Evolutionary conservation across 305 asterid genomes (phyloP).

Genomic region (Rubia balearica): DNA sequence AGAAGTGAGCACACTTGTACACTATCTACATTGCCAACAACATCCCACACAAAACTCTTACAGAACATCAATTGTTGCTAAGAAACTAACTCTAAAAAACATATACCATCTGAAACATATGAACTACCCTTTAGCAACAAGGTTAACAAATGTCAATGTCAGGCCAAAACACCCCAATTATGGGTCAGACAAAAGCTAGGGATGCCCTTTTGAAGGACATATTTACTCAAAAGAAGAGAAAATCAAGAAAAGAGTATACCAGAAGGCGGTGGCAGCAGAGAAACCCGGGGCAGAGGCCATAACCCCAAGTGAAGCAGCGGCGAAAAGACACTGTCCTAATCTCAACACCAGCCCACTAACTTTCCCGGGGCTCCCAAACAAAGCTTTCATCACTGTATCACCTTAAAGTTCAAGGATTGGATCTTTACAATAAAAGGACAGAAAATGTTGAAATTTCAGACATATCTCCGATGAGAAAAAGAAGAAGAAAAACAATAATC

Average conservation of each 20-base stretch:
- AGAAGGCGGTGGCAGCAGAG: conserved; percentile 71
- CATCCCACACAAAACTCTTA: neutral
- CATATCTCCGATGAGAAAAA: conserved; percentile 18
- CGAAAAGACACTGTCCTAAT: conserved; percentile 63
- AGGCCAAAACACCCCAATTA: neutral
- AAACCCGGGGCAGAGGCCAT: conserved; percentile 89
- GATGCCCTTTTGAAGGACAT: neutral
- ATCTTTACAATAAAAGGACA: conserved; percentile 20
- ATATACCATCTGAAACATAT: neutral
- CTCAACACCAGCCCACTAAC: conserved; percentile 78
- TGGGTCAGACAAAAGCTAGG: neutral
- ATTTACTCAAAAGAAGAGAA: neutral
- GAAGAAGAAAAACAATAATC: conserved; percentile 9
- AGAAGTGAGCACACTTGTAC: neutral
- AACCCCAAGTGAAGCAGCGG: conserved; percentile 67
- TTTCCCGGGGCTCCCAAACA: conserved; percentile 87
- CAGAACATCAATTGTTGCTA: neutral
- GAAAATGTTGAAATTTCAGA: conserved; percentile 19
- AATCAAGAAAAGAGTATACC: conserved; percentile 30
- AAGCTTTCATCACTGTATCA: conserved; percentile 47
- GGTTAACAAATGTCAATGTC: neutral
- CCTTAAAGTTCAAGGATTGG: conserved; percentile 5
- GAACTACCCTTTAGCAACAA: neutral
- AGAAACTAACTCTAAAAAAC: neutral
- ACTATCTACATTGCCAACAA: neutral